Percentiles rank a stretch among this genome's conserved stretches.
Evolutionary conservation across 2,329 filamentous ascomycete genomes (phyloP).

Genomic region (Incumbomyces delicatus): DNA sequence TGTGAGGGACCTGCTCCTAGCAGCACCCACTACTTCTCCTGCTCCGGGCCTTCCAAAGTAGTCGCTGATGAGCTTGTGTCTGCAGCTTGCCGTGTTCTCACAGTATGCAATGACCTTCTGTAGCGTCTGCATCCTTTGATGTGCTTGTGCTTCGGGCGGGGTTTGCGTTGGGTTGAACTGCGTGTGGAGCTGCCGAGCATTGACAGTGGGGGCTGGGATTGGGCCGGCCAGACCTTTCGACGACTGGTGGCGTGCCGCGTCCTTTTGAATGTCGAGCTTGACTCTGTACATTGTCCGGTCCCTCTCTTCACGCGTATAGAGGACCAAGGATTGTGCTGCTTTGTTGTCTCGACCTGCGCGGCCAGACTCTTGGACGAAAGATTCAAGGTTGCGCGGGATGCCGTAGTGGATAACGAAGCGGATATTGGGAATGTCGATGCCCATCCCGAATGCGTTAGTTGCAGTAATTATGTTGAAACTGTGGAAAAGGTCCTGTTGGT

Average conservation of each 20-base stretch:
- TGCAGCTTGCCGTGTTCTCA: conserved; percentile 62
- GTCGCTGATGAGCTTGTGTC: conserved; percentile 63
- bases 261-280: conserved; percentile 32
- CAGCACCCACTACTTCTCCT: conserved; percentile 22
- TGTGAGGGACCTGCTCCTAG: conserved; percentile 6
- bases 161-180: conserved; percentile 12
- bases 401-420: conserved; percentile 94
- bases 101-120: conserved; percentile 68
- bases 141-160: conserved; percentile 28
- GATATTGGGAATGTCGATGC: conserved; percentile 90
- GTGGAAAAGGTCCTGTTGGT: conserved; percentile 27
- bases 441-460: conserved; percentile 95
- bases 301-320: conserved; percentile 80
- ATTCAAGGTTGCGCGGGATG: conserved; percentile 85
- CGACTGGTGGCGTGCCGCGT: conserved; percentile 21
- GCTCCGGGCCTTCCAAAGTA: conserved; percentile 55
- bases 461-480: conserved; percentile 89
- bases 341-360: conserved; percentile 84
- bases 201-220: conserved; percentile 7
- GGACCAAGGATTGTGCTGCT: conserved; percentile 75
- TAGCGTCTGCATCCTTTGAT: conserved; percentile 53
- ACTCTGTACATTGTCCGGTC: conserved; percentile 57
- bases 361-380: conserved; percentile 92
- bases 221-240: conserved; percentile 28
- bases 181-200: conserved; percentile 9